These are phyloP conservation scores for Pseudopithomyces chartarum DNA, from an alignment of 2,329 filamentous ascomycete species.

Conservation along the genomic window DNA sequence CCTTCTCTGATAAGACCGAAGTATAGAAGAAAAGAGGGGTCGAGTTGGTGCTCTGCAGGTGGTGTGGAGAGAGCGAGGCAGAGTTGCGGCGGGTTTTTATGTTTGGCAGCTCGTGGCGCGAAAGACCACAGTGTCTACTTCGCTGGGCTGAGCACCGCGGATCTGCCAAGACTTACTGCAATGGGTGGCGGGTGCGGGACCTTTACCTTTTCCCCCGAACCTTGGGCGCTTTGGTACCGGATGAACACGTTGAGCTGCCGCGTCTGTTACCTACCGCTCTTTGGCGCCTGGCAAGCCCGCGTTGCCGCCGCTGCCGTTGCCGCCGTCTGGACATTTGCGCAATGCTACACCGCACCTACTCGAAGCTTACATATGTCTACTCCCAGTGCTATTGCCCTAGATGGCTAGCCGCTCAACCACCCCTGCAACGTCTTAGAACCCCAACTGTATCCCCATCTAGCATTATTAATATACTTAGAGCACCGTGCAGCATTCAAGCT, in stretches of 20 bases:
- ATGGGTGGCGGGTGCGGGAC: neutral
- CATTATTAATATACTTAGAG: constrained; percentile 10
- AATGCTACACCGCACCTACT: neutral
- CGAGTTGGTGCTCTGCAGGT: constrained; percentile 3
- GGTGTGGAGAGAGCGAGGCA: neutral
- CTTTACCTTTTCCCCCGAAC: neutral
- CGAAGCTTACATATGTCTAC: neutral
- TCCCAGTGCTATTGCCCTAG: neutral
- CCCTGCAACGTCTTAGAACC: constrained; percentile 7
- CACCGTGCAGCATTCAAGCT: neutral
- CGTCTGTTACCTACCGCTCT: neutral
- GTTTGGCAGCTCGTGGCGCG: constrained; percentile 2
- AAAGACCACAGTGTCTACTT: constrained; percentile 11
- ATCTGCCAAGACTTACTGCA: neutral
- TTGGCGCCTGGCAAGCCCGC: neutral
- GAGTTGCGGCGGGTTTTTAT: constrained; percentile 4
- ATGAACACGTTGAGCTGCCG: constrained; percentile 2
- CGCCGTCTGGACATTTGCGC: neutral
- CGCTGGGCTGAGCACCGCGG: constrained; percentile 4
- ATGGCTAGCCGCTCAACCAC: neutral
- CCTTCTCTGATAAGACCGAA: neutral
- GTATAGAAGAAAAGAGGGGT: neutral
- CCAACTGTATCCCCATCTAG: neutral
- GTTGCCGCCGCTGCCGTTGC: neutral
- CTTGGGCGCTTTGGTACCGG: neutral